Base-by-base conservation (phyloP, 169 alveolate species). In the Plasmodium sp. region DNA sequence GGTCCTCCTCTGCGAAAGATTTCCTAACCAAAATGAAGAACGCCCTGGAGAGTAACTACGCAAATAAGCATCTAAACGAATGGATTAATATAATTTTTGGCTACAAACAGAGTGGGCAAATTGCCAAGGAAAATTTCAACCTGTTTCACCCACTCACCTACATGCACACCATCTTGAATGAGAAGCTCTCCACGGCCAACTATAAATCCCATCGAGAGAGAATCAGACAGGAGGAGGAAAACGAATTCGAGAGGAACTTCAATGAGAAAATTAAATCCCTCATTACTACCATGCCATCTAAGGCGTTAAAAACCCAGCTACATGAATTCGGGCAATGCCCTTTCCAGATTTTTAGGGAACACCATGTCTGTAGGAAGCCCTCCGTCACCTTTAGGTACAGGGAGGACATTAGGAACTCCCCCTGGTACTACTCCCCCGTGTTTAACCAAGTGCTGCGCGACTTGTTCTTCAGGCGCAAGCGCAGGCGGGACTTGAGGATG, bases 31-130 rank as follows among this genome's bases (percentile, higher is more conserved):
- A 82, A n/a, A 92, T 97, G 97, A 94, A 99, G 84, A 96, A 96
- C 81, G 99, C 99, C 5, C 96, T 99, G 22, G 99, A 99, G 96
- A 96, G 99, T 88, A 98, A 98, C 81, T 96, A 97, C 93, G 99
- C 98, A n/a, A 97, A 99, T 75, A 91, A 97, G 31, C 93, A 97
- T 79, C 72, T 99, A 43, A 97, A 98, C 95, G 97, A 97, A 77
- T 99, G 99, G 99, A 98, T 99, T 41, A 99, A 99, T 92, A 96
- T 98, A 51, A 98, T 99, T 22, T 99, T 98, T 96, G 99, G 99
- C 12, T 99, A 84, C 92, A 98, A 98, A 86, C 98, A 96, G 84
- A 84, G 86, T 16, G 98, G 98, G 0, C 83, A 85, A 94, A 91
- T 81, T 16, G 94, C 97, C 27, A 95, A 92, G 14, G 92, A 92